These are phyloP conservation scores for Diaporthe amygdali DNA, from an alignment of 2,329 filamentous ascomycete species.

Conservation along the genomic window DNA sequence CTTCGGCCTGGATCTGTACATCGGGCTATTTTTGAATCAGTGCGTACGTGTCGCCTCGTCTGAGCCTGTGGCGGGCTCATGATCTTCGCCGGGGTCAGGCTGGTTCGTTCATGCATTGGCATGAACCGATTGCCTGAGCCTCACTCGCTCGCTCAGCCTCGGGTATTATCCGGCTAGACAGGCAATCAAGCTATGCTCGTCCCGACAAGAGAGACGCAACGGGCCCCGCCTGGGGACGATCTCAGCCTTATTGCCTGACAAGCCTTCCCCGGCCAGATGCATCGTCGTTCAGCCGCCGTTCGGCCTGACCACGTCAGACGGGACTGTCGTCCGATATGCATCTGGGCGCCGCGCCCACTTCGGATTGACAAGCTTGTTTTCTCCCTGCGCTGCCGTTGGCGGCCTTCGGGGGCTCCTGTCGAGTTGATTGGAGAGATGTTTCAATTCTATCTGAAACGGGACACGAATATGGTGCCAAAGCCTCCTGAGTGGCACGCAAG, in stretches of 20 bases:
- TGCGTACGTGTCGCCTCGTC: neutral
- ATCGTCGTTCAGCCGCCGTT: neutral
- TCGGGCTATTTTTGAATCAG: conserved; percentile 2
- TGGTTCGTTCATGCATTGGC: neutral
- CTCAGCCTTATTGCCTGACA: neutral
- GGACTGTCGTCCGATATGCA: conserved; percentile 2
- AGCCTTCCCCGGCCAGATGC: neutral
- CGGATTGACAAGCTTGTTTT: neutral
- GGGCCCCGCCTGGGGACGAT: neutral
- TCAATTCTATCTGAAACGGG: neutral
- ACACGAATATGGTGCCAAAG: neutral
- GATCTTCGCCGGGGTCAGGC: conserved; percentile 4
- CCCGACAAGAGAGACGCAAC: neutral
- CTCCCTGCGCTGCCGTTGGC: neutral
- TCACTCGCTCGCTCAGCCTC: neutral
- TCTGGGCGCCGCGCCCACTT: neutral
- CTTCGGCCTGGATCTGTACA: neutral
- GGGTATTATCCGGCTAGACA: neutral
- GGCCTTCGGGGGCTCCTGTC: neutral
- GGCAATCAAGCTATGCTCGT: no score
- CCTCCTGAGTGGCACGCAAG: neutral
- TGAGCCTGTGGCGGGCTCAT: neutral
- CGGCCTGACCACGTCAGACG: neutral
- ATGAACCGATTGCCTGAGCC: neutral
- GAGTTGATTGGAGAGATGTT: neutral